A percentile compares a stretch with the other conserved stretches of the same genome.
These are phyloP conservation scores for Fusarium secorum DNA, from an alignment of 2,329 filamentous ascomycete genomes.

Conservation along the genomic window DNA sequence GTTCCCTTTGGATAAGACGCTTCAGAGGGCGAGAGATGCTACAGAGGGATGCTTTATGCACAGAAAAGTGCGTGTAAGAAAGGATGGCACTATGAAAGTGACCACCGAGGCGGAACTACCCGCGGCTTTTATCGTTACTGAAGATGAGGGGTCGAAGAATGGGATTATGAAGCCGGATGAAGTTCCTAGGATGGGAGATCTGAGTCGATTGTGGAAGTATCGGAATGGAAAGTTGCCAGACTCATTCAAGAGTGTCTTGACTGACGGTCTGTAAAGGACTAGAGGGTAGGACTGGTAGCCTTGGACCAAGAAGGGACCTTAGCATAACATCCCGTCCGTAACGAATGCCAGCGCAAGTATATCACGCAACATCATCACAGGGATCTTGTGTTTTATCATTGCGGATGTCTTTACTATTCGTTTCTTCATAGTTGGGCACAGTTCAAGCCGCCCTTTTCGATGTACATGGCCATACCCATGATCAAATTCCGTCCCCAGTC, in stretches of 20 bases:
- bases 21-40: background rate
- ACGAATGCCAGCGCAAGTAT: accelerated
- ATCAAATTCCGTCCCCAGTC: background rate
- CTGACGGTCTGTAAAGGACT: background rate
- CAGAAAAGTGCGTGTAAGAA: background rate
- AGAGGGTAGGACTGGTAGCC: accelerated
- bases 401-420: background rate
- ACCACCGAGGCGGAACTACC: conserved; percentile 5
- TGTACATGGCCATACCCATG: background rate
- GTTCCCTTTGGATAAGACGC: conserved; percentile 5
- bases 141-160: background rate
- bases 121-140: background rate
- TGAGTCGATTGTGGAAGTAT: conserved; percentile 19
- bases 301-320: accelerated
- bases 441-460: background rate
- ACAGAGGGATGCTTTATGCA: conserved; percentile 14
- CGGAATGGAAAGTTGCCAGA: background rate
- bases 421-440: background rate
- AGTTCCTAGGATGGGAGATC: conserved; percentile 3
- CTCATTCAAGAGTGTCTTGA: background rate
- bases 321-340: background rate
- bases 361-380: accelerated
- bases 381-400: background rate
- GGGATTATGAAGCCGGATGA: background rate
- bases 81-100: conserved; percentile 1